Percentiles rank a stretch among this genome's conserved stretches.
Evolutionary conservation across 176 grass and related monocot species (phyloP).

Genomic region (Avena atlantica): DNA sequence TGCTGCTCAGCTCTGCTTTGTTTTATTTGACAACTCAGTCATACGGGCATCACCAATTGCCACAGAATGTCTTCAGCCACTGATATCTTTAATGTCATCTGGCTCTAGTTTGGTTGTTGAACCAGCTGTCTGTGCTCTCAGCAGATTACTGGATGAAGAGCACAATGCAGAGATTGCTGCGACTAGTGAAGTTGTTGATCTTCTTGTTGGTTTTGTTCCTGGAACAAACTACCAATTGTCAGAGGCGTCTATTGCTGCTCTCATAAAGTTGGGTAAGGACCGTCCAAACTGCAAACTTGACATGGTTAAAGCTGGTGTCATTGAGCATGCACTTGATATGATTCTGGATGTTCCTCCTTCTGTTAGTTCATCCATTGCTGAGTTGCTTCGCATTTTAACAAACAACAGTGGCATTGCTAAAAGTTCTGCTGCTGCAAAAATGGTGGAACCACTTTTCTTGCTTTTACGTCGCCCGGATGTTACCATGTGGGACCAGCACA

Average conservation of each 20-base stretch:
- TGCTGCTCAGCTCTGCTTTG: conserved; percentile 94
- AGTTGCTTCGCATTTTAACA: conserved; percentile 95
- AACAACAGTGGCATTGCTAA: conserved; percentile 97
- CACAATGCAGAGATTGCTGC: conserved; percentile 87
- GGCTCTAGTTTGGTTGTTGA: conserved; percentile 71
- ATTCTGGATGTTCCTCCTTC: conserved; percentile 90
- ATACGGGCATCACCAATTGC: conserved; percentile 70
- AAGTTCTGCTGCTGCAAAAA: conserved; percentile 86
- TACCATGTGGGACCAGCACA: conserved; percentile 92
- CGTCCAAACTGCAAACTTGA: conserved; percentile 93
- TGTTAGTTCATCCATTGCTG: conserved; percentile 83
- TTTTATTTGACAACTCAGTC: conserved; percentile 86
- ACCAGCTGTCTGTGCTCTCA: conserved; percentile 76
- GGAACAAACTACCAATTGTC: conserved; percentile 74
- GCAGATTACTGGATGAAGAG: conserved; percentile 84
- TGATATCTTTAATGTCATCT: conserved; percentile 79
- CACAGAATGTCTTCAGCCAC: conserved; percentile 78
- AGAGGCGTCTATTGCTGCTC: conserved; percentile 76
- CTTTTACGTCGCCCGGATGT: conserved; percentile 80
- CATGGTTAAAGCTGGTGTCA: conserved; percentile 96
- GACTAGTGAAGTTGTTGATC: conserved; percentile 72
- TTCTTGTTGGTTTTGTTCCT: conserved; percentile 88
- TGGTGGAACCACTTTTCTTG: conserved; percentile 98
- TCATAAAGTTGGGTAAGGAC: conserved; percentile 97
- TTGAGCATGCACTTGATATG: conserved; percentile 91